These are phyloP conservation scores for Kokia cookei DNA, from an alignment of 441 rosid genomes.

Conservation along the genomic window DNA sequence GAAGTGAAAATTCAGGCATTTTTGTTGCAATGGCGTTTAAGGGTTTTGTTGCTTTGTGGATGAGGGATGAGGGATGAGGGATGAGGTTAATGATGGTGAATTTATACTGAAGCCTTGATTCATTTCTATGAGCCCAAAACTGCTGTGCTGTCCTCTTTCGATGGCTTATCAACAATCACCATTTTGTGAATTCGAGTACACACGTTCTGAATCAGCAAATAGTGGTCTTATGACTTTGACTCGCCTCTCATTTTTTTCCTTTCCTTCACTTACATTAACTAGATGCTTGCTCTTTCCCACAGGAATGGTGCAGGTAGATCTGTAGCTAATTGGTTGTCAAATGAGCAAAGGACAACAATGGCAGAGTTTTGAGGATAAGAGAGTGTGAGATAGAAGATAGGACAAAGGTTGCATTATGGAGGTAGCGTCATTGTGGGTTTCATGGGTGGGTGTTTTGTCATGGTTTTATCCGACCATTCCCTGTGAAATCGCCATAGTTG, in stretches of 20 bases:
- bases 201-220: background rate
- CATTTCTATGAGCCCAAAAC: background rate
- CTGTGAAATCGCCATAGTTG: background rate
- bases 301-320: background rate
- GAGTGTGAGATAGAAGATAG: background rate
- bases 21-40: background rate
- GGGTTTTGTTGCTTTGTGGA: background rate
- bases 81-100: background rate
- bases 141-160: background rate
- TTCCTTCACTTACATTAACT: no score
- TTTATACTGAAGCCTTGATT: background rate
- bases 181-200: background rate
- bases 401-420: background rate
- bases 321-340: background rate
- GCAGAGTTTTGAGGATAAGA: background rate
- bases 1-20: background rate
- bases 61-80: background rate
- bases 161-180: background rate
- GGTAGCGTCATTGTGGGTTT: background rate
- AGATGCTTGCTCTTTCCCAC: no score
- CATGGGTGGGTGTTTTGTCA: background rate
- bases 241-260: background rate
- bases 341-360: background rate
- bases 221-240: background rate
- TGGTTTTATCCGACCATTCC: conserved; percentile 10